phyloP scores from a whole-genome alignment of 75 land plant genomes.

The Ceratopteris richardii region DNA sequence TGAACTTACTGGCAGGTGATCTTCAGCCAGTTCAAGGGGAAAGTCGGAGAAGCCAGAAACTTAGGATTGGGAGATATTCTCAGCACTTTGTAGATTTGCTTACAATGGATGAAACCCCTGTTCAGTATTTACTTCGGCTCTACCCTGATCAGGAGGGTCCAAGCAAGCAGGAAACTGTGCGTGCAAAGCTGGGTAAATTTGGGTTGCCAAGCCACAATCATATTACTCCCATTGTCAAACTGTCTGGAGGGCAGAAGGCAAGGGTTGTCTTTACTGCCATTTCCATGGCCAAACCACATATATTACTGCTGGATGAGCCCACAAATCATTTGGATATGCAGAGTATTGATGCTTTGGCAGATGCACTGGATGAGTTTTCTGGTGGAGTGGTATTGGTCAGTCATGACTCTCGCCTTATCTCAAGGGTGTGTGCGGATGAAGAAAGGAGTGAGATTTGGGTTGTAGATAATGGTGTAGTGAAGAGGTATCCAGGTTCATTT shows the following conservation, averaged over 20 bases:
- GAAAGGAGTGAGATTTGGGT: slow-evolving; percentile 89
- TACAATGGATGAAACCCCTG: slow-evolving; percentile 90
- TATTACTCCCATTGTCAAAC: slow-evolving; percentile 83
- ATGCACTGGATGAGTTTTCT: slow-evolving; percentile 82
- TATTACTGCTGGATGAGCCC: slow-evolving; percentile 86
- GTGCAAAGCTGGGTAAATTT: slow-evolving; percentile 91
- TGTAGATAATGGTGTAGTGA: slow-evolving; percentile 81
- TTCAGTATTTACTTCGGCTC: slow-evolving; percentile 83
- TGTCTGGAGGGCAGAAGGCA: slow-evolving; percentile 80
- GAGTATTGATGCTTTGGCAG: slow-evolving; percentile 93
- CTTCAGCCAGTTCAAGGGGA: slow-evolving; percentile 70
- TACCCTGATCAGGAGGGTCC: slow-evolving; percentile 94
- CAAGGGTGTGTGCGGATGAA: slow-evolving; percentile 89
- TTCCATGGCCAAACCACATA: slow-evolving; percentile 94
- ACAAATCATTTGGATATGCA: slow-evolving; percentile 97
- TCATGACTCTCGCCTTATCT: slow-evolving; percentile 89
- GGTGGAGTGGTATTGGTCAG: slow-evolving; percentile 95
- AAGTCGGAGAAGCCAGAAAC: slow-evolving; percentile 75
- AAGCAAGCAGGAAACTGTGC: slow-evolving; percentile 93
- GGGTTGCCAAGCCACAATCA: slow-evolving; percentile 95
- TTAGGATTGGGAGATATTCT: slow-evolving; percentile 92
- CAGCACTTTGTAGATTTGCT: slow-evolving; percentile 95
- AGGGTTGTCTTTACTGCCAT: slow-evolving; percentile 93
- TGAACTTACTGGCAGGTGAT: slow-evolving; percentile 95
- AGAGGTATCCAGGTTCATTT: slow-evolving; percentile 47